Conservation (phyloP, 169 alveolate species). For the Cryptosporidium canis region DNA sequence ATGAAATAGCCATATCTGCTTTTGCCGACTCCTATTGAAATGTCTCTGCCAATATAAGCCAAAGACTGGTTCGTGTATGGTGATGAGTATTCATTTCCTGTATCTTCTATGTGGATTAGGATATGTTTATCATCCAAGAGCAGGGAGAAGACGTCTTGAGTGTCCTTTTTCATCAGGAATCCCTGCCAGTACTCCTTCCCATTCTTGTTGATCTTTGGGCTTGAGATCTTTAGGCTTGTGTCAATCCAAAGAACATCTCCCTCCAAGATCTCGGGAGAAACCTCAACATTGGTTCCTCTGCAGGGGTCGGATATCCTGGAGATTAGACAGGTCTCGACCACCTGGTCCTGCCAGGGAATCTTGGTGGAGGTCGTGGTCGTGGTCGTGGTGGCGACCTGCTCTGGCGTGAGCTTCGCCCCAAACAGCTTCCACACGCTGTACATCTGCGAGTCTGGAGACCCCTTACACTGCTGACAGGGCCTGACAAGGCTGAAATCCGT, state of each 20-base stretch:
- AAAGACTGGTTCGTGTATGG: constrained; percentile 50
- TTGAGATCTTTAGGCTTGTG: neutral
- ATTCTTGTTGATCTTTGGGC: neutral
- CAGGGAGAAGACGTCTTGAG: neutral
- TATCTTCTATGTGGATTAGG: neutral
- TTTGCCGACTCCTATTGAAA: constrained; percentile 23
- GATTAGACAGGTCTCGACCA: neutral
- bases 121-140: constrained; percentile 10
- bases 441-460: neutral
- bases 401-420: neutral
- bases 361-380: constrained; percentile 45
- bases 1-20: constrained; percentile 14
- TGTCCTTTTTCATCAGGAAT: neutral
- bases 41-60: constrained; percentile 5
- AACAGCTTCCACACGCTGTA: neutral
- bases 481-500: neutral
- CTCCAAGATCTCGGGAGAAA: neutral
- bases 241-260: constrained; percentile 1
- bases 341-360: constrained; percentile 31
- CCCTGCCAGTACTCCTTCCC: constrained; percentile 40
- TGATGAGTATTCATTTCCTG: neutral
- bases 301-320: neutral
- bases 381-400: constrained; percentile 5
- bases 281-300: constrained; percentile 11
- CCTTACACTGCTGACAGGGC: neutral